These are phyloP conservation scores for Thozetella sp. DNA, from an alignment of 495 filamentous ascomycete species.

Conservation along the genomic window DNA sequence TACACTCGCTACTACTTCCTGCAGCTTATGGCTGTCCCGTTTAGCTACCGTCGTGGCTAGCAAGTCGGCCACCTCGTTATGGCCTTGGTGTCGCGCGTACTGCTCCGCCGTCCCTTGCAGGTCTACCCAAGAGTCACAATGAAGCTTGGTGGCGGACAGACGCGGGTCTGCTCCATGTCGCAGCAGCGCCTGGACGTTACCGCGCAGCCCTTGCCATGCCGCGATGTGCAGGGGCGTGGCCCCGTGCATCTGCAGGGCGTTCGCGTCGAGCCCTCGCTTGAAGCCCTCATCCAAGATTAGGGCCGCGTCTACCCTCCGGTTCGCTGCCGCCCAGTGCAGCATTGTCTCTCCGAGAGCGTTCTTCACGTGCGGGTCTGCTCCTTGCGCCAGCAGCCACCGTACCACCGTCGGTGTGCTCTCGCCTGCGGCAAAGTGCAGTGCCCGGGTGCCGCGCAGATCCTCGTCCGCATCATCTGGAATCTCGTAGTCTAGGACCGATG, in stretches of 20 bases:
- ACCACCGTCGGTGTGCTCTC: background rate
- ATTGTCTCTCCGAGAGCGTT: conserved; percentile 5
- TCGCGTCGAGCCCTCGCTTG: background rate
- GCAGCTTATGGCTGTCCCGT: background rate
- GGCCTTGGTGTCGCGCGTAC: background rate
- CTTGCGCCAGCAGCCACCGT: background rate
- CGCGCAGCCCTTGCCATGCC: background rate
- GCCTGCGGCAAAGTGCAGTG: conserved; percentile 8
- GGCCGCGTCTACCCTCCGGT: background rate
- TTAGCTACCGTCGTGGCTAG: background rate
- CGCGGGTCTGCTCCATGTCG: background rate
- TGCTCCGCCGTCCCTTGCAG: background rate
- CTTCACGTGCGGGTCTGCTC: background rate
- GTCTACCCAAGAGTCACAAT: background rate
- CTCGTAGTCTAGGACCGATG: background rate
- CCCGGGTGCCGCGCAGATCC: conserved; percentile 2
- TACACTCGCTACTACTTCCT: background rate
- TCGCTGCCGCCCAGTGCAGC: conserved; percentile 9
- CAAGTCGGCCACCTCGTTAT: background rate
- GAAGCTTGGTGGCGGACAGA: background rate
- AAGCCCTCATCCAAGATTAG: background rate
- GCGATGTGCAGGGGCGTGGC: conserved; percentile 2
- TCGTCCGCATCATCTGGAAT: background rate
- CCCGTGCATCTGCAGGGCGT: background rate
- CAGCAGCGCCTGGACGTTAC: background rate